Percentiles rank a stretch among this genome's conserved stretches.
Conservation (phyloP, 139 green algal genomes). For the Auxenochlorella protothecoides region DNA sequence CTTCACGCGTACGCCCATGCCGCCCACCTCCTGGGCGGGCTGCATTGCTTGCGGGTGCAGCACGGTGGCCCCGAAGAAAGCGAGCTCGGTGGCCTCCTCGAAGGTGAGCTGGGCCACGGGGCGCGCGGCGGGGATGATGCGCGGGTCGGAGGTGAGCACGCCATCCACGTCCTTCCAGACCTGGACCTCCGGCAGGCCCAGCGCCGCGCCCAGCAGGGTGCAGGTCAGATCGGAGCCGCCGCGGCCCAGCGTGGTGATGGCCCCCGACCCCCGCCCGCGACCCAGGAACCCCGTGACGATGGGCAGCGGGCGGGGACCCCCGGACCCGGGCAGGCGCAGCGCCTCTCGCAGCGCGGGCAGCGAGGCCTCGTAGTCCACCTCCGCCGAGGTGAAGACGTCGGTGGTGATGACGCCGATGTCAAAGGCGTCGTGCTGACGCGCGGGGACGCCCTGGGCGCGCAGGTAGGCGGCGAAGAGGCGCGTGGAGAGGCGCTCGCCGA, state of each 20-base stretch:
- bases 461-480: slow-evolving; percentile 88
- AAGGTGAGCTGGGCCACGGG: slow-evolving; percentile 87
- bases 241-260: slow-evolving; percentile 93
- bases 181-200: slow-evolving; percentile 75
- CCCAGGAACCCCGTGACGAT: slow-evolving; percentile 95
- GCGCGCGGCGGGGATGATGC: slow-evolving; percentile 60
- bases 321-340: slow-evolving; percentile 10
- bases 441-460: slow-evolving; percentile 38
- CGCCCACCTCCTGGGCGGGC: slow-evolving; percentile 55
- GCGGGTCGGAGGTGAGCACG: slow-evolving; percentile 89
- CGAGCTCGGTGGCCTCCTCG: slow-evolving; percentile 96
- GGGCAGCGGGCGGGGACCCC: slow-evolving; percentile 32
- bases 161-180: slow-evolving; percentile 99
- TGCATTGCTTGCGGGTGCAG: slow-evolving; percentile 95
- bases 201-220: slow-evolving; percentile 83
- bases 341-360: slow-evolving; percentile 27
- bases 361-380: slow-evolving; percentile 46
- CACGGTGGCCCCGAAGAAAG: slow-evolving; percentile 94
- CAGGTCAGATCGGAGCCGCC: slow-evolving; percentile 91
- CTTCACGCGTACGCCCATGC: slow-evolving; percentile 88
- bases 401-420: slow-evolving; percentile 80
- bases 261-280: slow-evolving; percentile 49
- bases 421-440: slow-evolving; percentile 79
- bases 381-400: slow-evolving; percentile 83
- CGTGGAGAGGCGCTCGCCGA: slow-evolving; percentile 92